These are phyloP conservation scores for Ogataea methanolica DNA, from an alignment of 805 yeast genomes.

Conservation along the genomic window DNA sequence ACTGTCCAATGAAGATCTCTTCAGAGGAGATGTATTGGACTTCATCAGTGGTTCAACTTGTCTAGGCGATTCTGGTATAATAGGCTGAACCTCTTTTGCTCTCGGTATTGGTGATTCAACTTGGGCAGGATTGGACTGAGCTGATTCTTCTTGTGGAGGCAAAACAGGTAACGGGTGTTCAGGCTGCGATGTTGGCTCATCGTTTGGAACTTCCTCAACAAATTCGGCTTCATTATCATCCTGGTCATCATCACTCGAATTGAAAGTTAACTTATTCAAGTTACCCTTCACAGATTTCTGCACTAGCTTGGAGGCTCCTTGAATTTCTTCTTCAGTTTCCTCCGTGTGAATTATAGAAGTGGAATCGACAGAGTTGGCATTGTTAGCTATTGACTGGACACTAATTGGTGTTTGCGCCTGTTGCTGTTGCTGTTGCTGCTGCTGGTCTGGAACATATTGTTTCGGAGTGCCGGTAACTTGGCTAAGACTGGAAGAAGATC, in stretches of 20 bases:
- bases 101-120: too few species aligned
- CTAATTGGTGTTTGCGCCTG: too few species aligned
- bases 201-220: conserved; percentile 4
- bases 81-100: too few species aligned
- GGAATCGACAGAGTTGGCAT: neutral
- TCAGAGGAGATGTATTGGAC: too few species aligned
- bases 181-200: neutral
- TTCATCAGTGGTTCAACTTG: too few species aligned
- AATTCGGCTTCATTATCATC: conserved; percentile 10
- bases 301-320: conserved; percentile 13
- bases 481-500: neutral
- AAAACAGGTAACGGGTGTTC: neutral
- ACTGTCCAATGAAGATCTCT: too few species aligned
- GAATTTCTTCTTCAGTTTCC: neutral
- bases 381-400: neutral
- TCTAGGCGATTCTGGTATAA: too few species aligned
- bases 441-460: too few species aligned
- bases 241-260: conserved; percentile 23
- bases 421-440: too few species aligned
- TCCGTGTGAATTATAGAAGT: neutral
- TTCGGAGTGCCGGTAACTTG: neutral
- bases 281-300: conserved; percentile 13
- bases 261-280: conserved; percentile 24
- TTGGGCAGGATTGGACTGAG: too few species aligned
- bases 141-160: too few species aligned